Base-by-base conservation (phyloP, 257 asterid genomes). In the Fraxinus excelsior region DNA sequence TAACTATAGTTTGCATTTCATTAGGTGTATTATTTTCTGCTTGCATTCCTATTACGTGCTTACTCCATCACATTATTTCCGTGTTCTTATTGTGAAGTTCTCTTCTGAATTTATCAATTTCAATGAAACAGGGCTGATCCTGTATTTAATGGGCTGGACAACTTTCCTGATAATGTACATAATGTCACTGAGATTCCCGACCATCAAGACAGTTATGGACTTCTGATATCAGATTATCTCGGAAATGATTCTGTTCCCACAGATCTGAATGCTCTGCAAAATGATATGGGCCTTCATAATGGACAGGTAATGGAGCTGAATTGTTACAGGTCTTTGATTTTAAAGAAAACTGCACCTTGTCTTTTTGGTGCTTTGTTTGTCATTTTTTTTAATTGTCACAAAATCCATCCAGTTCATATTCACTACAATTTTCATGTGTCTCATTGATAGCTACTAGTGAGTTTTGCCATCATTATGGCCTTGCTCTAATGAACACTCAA, bases 201-300 rank as follows among this genome's bases (percentile, higher is more conserved):
- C 42, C 80, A 72, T 79, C 96, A 90, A 79, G 99, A 91, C 51
- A 93, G 97, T 76, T 93, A 89, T 87, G 96, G 98, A 79, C 96
- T 90, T 69, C 87, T 93, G 99, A 79, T 91, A 67, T 87, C 99
- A 0, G 98, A 91, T 74, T 82, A 89, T 77, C 92, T 93, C 51
- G 97, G 93, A 78, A 90, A 88, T 83, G 94, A 85, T 78, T 83
- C 98, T 84, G 92, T 88, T 70, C 87, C 91, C 10, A 76, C 86
- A 21, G 89, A 88, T 73, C 81, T 95, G 78, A 87, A 88, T 84
- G 75, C 96, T 51, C 83, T 91, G 84, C 94, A 91, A 85, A 84
- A 83, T 80, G 94, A 91, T 75, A 87, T 88, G 82, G 92, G 87
- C 81, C 94, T 95, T 79, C 90, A 90, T 80, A 87, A 85, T 71